Conservation (phyloP, 176 grass and related monocot species). For the Musa itinerans region DNA sequence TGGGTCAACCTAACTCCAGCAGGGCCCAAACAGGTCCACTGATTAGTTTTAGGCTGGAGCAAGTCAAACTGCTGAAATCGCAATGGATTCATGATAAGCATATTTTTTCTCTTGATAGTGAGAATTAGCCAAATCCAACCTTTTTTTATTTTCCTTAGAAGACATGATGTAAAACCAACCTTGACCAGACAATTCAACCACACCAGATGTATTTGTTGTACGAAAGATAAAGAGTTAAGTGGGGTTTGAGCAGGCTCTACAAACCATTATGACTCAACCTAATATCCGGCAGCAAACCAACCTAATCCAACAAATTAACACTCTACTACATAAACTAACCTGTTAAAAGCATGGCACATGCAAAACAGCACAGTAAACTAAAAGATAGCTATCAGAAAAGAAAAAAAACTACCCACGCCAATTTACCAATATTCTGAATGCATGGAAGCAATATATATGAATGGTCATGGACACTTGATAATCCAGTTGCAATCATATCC, state of each 20-base stretch:
- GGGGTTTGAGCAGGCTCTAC: background rate
- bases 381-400: background rate
- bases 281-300: background rate
- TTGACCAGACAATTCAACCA: no score
- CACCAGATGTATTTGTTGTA: no score
- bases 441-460: no score
- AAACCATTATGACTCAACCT: background rate
- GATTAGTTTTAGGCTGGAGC: background rate
- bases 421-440: no score
- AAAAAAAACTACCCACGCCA: background rate
- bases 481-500: no score
- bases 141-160: no score
- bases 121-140: background rate
- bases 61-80: background rate
- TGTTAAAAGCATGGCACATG: background rate
- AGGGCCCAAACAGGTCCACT: background rate
- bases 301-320: background rate
- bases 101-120: background rate
- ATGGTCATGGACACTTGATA: no score
- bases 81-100: background rate
- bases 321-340: background rate
- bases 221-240: no score
- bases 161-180: no score
- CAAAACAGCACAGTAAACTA: background rate
- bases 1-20: background rate